Percentiles rank a stretch among this genome's conserved stretches.
Evolutionary conservation across 768 basidiomycete genomes (phyloP).

Genomic region (Strobilomyces echinocephalus): DNA sequence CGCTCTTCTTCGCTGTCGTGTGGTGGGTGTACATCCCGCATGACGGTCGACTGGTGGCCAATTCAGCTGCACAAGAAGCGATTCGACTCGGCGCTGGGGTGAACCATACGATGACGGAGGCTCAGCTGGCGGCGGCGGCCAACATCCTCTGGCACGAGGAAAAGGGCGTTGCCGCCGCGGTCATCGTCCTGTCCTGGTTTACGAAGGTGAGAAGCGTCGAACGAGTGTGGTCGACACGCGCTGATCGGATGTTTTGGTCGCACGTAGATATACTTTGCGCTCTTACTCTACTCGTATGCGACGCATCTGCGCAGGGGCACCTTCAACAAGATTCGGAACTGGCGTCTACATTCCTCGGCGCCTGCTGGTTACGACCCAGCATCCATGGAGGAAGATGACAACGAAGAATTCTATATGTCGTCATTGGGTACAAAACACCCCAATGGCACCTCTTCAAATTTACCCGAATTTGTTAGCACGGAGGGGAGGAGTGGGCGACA

Average conservation of each 20-base stretch:
- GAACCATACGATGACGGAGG: constrained; percentile 53
- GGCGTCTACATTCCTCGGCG: constrained; percentile 18
- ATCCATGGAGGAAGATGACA: constrained; percentile 52
- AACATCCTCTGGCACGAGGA: constrained; percentile 85
- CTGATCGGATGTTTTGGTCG: not conserved
- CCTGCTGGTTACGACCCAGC: constrained; percentile 25
- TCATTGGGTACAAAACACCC: constrained; percentile 46
- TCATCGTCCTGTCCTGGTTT: constrained; percentile 82
- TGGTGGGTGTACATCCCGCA: constrained; percentile 95
- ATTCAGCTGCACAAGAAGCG: constrained; percentile 85
- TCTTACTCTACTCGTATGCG: constrained; percentile 89
- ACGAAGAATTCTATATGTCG: constrained; percentile 65
- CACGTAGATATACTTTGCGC: constrained; percentile 81
- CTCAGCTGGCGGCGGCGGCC: constrained; percentile 67
- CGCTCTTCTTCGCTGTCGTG: constrained; percentile 80
- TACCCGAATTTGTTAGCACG: constrained; percentile 61
- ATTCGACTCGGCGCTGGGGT: constrained; percentile 62
- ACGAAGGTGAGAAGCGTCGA: constrained; percentile 60
- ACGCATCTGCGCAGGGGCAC: constrained; percentile 87
- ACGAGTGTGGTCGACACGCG: not conserved
- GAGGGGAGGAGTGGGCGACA: constrained; percentile 36
- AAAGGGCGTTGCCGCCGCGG: constrained; percentile 71
- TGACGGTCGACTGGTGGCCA: constrained; percentile 74
- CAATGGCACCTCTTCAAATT: constrained; percentile 45
- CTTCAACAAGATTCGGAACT: constrained; percentile 69